phyloP scores from a whole-genome alignment of 139 green algal species.

The Pleodorina starrii region DNA sequence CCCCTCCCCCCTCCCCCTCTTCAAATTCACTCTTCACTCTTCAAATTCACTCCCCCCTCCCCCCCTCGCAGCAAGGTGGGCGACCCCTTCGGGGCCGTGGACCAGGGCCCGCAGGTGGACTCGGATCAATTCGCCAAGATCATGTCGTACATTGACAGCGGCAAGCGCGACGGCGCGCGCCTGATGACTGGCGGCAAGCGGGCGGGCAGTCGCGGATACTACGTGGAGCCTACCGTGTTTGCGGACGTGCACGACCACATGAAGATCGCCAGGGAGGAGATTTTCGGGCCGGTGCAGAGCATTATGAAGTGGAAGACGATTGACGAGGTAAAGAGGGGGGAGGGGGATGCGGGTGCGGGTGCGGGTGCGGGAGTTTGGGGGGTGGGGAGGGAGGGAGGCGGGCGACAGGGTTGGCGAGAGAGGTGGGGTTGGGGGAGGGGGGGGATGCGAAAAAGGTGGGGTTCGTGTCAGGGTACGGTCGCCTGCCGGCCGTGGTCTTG shows the following conservation, averaged over 20 bases:
- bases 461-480: too few species aligned
- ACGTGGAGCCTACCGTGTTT: constrained; percentile 84
- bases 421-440: not conserved
- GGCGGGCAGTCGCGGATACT: constrained; percentile 72
- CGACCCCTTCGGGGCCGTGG: constrained; percentile 78
- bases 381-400: not conserved
- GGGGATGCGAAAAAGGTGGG: too few species aligned
- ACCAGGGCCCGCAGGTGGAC: constrained; percentile 77
- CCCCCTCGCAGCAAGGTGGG: constrained; percentile 62
- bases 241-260: constrained; percentile 76
- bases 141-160: constrained; percentile 68
- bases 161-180: constrained; percentile 66
- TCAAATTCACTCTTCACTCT: too few species aligned
- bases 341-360: too few species aligned
- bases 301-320: constrained; percentile 80
- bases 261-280: constrained; percentile 75
- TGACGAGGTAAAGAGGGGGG: constrained; percentile 86
- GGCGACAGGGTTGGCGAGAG: not conserved
- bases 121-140: constrained; percentile 82
- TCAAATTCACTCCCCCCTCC: not conserved
- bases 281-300: constrained; percentile 79
- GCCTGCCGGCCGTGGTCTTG: too few species aligned
- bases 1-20: too few species aligned
- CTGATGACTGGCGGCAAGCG: constrained; percentile 61
- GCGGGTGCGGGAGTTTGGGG: too few species aligned